Evolutionary conservation across 140 eudicot genomes (phyloP).

Genomic region (Anethum foeniculum): DNA sequence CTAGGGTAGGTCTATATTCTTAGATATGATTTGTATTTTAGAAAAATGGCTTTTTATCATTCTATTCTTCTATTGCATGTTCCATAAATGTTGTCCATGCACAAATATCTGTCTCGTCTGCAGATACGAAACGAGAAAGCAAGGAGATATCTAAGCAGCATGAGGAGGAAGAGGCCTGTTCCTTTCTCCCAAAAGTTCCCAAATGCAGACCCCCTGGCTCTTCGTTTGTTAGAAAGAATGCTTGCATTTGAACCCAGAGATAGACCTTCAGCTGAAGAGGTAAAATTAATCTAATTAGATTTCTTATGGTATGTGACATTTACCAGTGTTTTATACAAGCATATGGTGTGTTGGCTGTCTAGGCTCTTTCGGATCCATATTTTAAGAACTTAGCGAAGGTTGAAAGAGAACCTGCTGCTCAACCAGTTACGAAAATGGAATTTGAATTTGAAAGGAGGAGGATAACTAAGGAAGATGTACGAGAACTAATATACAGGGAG

Average conservation of each 20-base stretch:
- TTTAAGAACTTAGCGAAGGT: conserved; percentile 84
- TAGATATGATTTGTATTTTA: not conserved
- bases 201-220: conserved; percentile 84
- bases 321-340: not conserved
- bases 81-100: not conserved
- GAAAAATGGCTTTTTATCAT: not conserved
- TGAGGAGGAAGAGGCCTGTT: conserved; percentile 79
- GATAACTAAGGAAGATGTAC: conserved; percentile 79
- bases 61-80: not conserved
- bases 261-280: conserved; percentile 94
- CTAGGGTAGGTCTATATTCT: conserved; percentile 50
- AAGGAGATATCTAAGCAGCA: conserved; percentile 87
- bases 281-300: conserved; percentile 13
- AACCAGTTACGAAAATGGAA: conserved; percentile 88
- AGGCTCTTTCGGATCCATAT: conserved; percentile 96
- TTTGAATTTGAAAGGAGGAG: conserved; percentile 92
- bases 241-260: conserved; percentile 94
- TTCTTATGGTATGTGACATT: not conserved
- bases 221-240: conserved; percentile 86
- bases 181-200: conserved; percentile 89
- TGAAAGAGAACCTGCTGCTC: conserved; percentile 95
- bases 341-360: conserved; percentile 12
- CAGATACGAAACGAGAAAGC: conserved; percentile 96
- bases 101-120: conserved; percentile 8
- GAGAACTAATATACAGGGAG: conserved; percentile 81